Percentiles rank a stretch among this genome's conserved stretches.
Evolutionary conservation across 2,329 filamentous ascomycete genomes (phyloP).

Genomic region (Penicillium olsonii): DNA sequence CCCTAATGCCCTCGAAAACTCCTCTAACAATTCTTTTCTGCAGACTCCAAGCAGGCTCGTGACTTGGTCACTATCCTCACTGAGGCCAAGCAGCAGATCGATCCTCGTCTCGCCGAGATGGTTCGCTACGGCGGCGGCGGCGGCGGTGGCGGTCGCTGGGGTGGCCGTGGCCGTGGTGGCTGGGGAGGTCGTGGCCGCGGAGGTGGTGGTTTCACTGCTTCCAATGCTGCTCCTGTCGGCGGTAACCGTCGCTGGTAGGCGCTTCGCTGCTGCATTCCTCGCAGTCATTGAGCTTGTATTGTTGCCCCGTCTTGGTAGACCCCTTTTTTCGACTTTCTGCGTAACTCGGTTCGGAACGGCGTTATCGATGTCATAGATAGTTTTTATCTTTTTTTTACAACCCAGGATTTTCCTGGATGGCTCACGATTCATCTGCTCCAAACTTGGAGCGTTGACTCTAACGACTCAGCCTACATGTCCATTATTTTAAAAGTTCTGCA

Average conservation of each 20-base stretch:
- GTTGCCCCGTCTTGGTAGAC: conserved; percentile 34
- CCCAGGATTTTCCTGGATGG: background rate
- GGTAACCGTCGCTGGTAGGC: conserved; percentile 59
- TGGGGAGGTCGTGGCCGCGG: conserved; percentile 66
- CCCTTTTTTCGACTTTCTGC: conserved; percentile 28
- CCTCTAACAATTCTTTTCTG: conserved; percentile 16
- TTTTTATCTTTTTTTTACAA: conserved; percentile 26
- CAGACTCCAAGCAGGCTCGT: conserved; percentile 91
- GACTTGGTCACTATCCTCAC: conserved; percentile 90
- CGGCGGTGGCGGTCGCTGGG: conserved; percentile 70
- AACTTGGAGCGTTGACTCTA: conserved; percentile 14
- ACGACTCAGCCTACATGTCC: conserved; percentile 19
- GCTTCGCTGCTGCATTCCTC: conserved; percentile 18
- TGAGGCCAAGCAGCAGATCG: conserved; percentile 97
- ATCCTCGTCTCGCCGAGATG: conserved; percentile 95
- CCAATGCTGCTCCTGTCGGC: conserved; percentile 61
- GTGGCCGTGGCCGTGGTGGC: conserved; percentile 54
- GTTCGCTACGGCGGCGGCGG: conserved; percentile 85
- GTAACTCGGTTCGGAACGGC: conserved; percentile 41
- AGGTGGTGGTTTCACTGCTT: conserved; percentile 58
- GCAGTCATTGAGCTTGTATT: conserved; percentile 31
- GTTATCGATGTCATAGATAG: conserved; percentile 41
- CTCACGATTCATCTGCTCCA: background rate
- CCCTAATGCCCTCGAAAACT: conserved; percentile 5
- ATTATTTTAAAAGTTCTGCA: conserved; percentile 24